phyloP scores from a whole-genome alignment of 768 basidiomycete genomes.

The Scleroderma citrinum region DNA sequence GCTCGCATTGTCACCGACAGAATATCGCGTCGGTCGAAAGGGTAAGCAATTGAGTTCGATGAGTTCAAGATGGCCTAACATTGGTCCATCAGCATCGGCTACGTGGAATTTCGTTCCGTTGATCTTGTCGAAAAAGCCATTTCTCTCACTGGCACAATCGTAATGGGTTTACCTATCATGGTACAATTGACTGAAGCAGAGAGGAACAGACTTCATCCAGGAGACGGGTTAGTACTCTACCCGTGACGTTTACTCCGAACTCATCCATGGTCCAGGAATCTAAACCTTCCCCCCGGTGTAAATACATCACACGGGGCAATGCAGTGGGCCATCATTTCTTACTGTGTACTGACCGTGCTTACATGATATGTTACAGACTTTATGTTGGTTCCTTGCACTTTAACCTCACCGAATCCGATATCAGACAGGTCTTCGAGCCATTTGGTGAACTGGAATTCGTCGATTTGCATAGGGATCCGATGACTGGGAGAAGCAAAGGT shows the following conservation, averaged over 20 bases:
- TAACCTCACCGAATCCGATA: constrained; percentile 94
- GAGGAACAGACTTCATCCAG: constrained; percentile 83
- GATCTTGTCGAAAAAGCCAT: constrained; percentile 91
- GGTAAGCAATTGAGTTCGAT: constrained; percentile 45
- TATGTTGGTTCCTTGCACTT: constrained; percentile 97
- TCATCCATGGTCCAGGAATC: constrained; percentile 43
- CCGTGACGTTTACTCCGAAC: constrained; percentile 2
- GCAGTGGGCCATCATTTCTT: constrained; percentile 52
- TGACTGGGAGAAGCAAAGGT: constrained; percentile 94
- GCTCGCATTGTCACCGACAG: constrained; percentile 95
- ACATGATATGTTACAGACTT: constrained; percentile 46
- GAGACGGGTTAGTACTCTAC: constrained; percentile 61
- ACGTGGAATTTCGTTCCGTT: constrained; percentile 91
- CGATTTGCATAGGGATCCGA: constrained; percentile 92
- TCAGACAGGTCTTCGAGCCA: constrained; percentile 98
- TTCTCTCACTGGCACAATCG: constrained; percentile 85
- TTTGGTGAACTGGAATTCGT: constrained; percentile 98
- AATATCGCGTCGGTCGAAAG: constrained; percentile 94
- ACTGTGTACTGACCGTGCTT: constrained; percentile 6
- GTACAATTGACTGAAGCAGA: constrained; percentile 97
- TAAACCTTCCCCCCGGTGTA: constrained; percentile 82
- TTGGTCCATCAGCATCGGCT: constrained; percentile 69
- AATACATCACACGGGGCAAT: constrained; percentile 76
- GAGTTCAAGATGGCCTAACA: constrained; percentile 1
- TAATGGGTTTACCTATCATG: constrained; percentile 97